These are phyloP conservation scores for Fusarium virguliforme DNA, from an alignment of 2,329 filamentous ascomycete species.

Conservation along the genomic window DNA sequence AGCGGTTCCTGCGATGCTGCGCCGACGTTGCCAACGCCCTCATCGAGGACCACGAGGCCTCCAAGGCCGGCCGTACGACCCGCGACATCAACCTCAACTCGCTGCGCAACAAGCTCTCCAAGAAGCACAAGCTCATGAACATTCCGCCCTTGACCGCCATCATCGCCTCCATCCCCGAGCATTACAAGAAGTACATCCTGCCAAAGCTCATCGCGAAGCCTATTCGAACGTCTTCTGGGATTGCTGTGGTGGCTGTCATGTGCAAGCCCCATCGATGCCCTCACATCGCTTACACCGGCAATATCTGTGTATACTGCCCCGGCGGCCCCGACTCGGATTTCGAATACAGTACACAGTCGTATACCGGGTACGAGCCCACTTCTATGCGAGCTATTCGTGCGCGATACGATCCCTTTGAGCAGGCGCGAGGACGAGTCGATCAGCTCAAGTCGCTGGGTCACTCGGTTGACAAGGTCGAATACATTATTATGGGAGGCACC, in stretches of 20 bases:
- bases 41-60: conserved; percentile 93
- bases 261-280: conserved; percentile 98
- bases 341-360: conserved; percentile 98
- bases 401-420: conserved; percentile 97
- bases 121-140: conserved; percentile 90
- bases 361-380: conserved; percentile 98
- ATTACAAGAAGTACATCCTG: conserved; percentile 99
- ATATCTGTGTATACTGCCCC: conserved; percentile 99
- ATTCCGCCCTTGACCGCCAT: conserved; percentile 96
- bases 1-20: conserved; percentile 93
- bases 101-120: conserved; percentile 87
- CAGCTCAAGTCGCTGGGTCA: conserved; percentile 97
- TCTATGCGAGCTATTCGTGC: conserved; percentile 98
- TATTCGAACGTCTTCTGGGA: conserved; percentile 94
- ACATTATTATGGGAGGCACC: conserved; percentile 99
- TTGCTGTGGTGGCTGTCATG: conserved; percentile 99
- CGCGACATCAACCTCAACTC: conserved; percentile 95
- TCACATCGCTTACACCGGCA: conserved; percentile 98
- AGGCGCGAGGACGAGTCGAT: conserved; percentile 94
- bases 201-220: conserved; percentile 98
- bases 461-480: conserved; percentile 99
- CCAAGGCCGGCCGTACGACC: conserved; percentile 80
- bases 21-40: conserved; percentile 94
- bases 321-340: conserved; percentile 98
- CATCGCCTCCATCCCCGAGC: conserved; percentile 98